A percentile compares a stretch with the other conserved stretches of the same genome.
phyloP scores from a whole-genome alignment of 2,329 filamentous ascomycete genomes.

The Cercospora nicotianae region DNA sequence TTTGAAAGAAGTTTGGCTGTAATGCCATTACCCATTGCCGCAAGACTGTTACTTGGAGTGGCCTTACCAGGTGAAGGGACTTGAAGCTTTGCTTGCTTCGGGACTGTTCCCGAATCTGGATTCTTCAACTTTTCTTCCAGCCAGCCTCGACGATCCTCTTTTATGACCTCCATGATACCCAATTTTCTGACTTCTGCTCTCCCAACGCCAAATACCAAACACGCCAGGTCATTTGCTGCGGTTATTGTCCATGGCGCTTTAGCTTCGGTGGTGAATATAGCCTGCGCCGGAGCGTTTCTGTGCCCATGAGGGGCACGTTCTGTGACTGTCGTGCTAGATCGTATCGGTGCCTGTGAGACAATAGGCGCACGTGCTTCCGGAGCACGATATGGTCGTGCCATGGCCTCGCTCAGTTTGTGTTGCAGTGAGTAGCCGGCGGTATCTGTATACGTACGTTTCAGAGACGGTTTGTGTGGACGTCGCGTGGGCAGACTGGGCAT shows the following conservation, averaged over 20 bases:
- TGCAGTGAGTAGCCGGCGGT: slow-evolving; percentile 72
- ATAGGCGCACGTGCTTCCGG: slow-evolving; percentile 51
- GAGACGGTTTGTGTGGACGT: slow-evolving; percentile 34
- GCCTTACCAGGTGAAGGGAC: slow-evolving; percentile 37
- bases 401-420: slow-evolving; percentile 78
- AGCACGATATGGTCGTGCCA: slow-evolving; percentile 76
- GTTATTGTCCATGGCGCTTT: slow-evolving; percentile 92
- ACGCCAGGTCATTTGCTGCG: slow-evolving; percentile 93
- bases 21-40: slow-evolving; percentile 75
- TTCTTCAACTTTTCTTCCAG: slow-evolving; percentile 79
- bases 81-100: slow-evolving; percentile 26
- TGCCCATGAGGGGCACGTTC: slow-evolving; percentile 69
- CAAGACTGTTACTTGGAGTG: slow-evolving; percentile 42
- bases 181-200: slow-evolving; percentile 90
- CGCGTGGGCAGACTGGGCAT: slow-evolving; percentile 46
- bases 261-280: slow-evolving; percentile 95
- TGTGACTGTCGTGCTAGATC: slow-evolving; percentile 37
- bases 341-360: slow-evolving; percentile 35
- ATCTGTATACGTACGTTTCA: slow-evolving; percentile 90
- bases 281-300: slow-evolving; percentile 89
- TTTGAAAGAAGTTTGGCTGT: slow-evolving; percentile 88
- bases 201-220: slow-evolving; percentile 98
- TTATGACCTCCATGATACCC: slow-evolving; percentile 92
- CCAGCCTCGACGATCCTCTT: slow-evolving; percentile 85
- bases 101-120: slow-evolving; percentile 48